Percentiles rank a stretch among this genome's conserved stretches.
Evolutionary conservation across 2,329 filamentous ascomycete species (phyloP).

Genomic region (Colletotrichum brevisporum): DNA sequence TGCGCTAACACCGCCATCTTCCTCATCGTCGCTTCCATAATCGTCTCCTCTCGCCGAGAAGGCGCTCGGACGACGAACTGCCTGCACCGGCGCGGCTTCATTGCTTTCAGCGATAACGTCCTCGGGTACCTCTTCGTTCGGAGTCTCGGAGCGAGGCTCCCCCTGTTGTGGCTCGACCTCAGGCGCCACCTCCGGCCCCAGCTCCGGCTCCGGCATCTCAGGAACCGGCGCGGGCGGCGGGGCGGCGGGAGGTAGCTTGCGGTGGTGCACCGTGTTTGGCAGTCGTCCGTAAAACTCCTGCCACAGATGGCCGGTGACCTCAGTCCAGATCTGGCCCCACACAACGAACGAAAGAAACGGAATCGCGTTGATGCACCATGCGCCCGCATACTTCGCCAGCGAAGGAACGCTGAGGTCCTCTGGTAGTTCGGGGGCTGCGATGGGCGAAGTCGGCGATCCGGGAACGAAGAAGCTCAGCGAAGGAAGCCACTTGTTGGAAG

Average conservation of each 20-base stretch:
- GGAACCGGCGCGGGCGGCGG: conserved; percentile 41
- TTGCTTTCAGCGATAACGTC: conserved; percentile 4
- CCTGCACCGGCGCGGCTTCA: conserved; percentile 48
- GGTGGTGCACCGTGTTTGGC: conserved; percentile 54
- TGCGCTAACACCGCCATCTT: conserved; percentile 67
- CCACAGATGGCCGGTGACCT: conserved; percentile 55
- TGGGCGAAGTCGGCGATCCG: conserved; percentile 66
- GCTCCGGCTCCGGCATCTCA: conserved; percentile 17
- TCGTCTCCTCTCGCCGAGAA: conserved; percentile 66
- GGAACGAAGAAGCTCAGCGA: conserved; percentile 66
- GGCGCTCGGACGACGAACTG: conserved; percentile 59
- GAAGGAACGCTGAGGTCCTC: conserved; percentile 54
- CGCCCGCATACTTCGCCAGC: conserved; percentile 60
- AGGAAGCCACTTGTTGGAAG: conserved; percentile 59
- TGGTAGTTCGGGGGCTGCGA: conserved; percentile 60
- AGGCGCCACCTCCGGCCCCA: background rate
- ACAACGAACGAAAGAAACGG: conserved; percentile 65
- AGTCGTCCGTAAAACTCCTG: conserved; percentile 55
- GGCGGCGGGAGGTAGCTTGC: conserved; percentile 43
- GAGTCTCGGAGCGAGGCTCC: conserved; percentile 13
- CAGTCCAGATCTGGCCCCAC: conserved; percentile 55
- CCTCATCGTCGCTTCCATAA: conserved; percentile 70
- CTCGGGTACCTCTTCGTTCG: conserved; percentile 3
- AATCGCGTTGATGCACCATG: conserved; percentile 56
- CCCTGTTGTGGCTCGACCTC: conserved; percentile 17